Evolutionary conservation across 2,329 filamentous ascomycete species (phyloP).

Genomic region (Incumbomyces lentus): DNA sequence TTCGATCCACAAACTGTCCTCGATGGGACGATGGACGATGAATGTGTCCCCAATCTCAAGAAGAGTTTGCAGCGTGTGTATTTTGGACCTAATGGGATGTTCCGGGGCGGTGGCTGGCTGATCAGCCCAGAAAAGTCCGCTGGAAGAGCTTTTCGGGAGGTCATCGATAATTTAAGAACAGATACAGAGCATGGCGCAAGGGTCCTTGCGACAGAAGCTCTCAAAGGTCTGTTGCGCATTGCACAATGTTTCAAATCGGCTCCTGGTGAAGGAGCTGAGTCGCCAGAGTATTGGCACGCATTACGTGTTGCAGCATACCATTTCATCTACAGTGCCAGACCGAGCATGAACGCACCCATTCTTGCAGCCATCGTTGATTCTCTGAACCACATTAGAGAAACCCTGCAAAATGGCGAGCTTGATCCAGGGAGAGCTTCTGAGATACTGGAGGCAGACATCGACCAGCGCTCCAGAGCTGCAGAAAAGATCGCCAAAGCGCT

Average conservation of each 20-base stretch:
- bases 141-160: slow-evolving; percentile 35
- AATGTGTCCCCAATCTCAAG: slow-evolving; percentile 47
- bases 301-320: slow-evolving; percentile 52
- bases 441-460: slow-evolving; percentile 21
- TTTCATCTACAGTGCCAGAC: slow-evolving; percentile 54
- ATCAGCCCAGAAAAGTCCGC: slow-evolving; percentile 25
- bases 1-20: slow-evolving; percentile 42
- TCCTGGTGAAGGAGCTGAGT: slow-evolving; percentile 14
- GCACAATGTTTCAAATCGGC: slow-evolving; percentile 26
- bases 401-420: slow-evolving; percentile 1
- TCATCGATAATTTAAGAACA: slow-evolving; percentile 40
- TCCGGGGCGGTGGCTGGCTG: slow-evolving; percentile 4
- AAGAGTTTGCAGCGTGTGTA: slow-evolving; percentile 51
- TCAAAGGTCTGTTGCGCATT: slow-evolving; percentile 42
- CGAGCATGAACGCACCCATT: slow-evolving; percentile 55
- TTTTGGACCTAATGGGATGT: slow-evolving; percentile 40
- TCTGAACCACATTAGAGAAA: slow-evolving; percentile 31
- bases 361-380: slow-evolving; percentile 39
- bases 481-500: slow-evolving; percentile 13
- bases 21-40: slow-evolving; percentile 28
- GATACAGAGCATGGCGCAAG: slow-evolving; percentile 52
- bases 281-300: slow-evolving; percentile 42
- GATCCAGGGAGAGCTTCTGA: slow-evolving; percentile 11
- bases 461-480: slow-evolving; percentile 18
- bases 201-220: slow-evolving; percentile 45